phyloP scores from a whole-genome alignment of 1,284 basidiomycete genomes.

The Athelia psychrophila region DNA sequence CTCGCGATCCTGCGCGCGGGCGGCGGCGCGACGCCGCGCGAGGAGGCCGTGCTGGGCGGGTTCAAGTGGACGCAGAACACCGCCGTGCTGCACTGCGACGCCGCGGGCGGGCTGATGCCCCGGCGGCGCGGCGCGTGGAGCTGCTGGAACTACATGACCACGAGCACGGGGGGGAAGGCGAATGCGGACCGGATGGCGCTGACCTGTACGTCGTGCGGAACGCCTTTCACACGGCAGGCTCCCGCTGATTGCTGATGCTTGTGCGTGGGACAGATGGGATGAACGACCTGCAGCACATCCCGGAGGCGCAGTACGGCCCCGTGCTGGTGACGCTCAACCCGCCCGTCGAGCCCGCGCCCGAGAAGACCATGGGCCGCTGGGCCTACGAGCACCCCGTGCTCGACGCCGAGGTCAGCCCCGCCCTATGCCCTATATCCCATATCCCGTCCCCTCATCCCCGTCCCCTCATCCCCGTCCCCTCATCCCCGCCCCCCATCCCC shows the following conservation, averaged over 20 bases:
- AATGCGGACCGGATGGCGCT: conserved; percentile 63
- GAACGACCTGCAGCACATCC: conserved; percentile 77
- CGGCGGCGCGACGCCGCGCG: conserved; percentile 47
- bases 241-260: no score
- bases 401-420: conserved; percentile 41
- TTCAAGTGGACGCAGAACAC: conserved; percentile 74
- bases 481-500: conserved; percentile 10
- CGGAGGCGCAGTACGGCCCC: conserved; percentile 55
- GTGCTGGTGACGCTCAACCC: conserved; percentile 81
- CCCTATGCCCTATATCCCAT: background rate
- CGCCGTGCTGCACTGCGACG: conserved; percentile 69
- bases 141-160: conserved; percentile 75
- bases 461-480: conserved; percentile 10
- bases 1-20: conserved; percentile 58
- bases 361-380: conserved; percentile 50
- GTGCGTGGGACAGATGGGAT: conserved; percentile 72
- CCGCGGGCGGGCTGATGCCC: conserved; percentile 65
- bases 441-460: conserved; percentile 7
- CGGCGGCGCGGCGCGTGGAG: conserved; percentile 59
- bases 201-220: conserved; percentile 50
- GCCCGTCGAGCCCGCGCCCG: conserved; percentile 55
- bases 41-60: conserved; percentile 53
- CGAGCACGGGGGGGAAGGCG: conserved; percentile 33
- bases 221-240: no score
- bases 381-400: conserved; percentile 72